Base-by-base conservation (phyloP, 177 flowering plant species). In the Vitis hybrid region DNA sequence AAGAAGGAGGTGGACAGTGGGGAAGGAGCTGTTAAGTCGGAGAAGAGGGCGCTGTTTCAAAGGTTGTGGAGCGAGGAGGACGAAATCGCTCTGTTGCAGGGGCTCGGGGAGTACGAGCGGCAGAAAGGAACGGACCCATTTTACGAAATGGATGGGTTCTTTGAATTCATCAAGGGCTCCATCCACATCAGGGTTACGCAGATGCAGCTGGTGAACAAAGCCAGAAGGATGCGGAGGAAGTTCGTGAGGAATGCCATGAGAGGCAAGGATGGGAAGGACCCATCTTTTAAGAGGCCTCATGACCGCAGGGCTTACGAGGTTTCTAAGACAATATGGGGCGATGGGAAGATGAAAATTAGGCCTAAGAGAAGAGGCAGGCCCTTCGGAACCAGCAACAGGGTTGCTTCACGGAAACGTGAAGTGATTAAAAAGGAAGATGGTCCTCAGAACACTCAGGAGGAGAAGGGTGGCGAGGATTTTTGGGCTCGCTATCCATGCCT, bases 291-390 rank as follows among this genome's bases (percentile, higher is more conserved):
- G 1, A 78, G 75, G 62, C 74, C 79, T 3, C 84, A 83, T 49
- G 85, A 83, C 7, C 15, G 3, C 14, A 70, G 65, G 70, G 14
- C 61, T 7, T 83, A 67, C 51, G 78, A 75, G 51, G 60, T 81
- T 1, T 83, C 89, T 0, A 83, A 81, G 70, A 76, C 68, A 60
- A 67, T 83, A 0, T 85, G 89, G 89, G 81, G 79, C 11, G 52
- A 6, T 50, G 57, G 22, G 62, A 45, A 26, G 29, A 19, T 20
- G 56, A 49, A 22, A 39, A 22, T 61, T 59, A 10, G 60, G 68
- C 31, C 45, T 7, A 4, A 39, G 20, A 2, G 51, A 20, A 33
- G 60, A 67, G n/a, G 45, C 18, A 16, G 62, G 9, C 53, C 18
- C 53, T 39, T 7, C 45, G 45, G 8, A 7, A 7, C 45, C 45